Conservation (phyloP, 2,329 filamentous ascomycete genomes). For the Aspergillus proliferans region DNA sequence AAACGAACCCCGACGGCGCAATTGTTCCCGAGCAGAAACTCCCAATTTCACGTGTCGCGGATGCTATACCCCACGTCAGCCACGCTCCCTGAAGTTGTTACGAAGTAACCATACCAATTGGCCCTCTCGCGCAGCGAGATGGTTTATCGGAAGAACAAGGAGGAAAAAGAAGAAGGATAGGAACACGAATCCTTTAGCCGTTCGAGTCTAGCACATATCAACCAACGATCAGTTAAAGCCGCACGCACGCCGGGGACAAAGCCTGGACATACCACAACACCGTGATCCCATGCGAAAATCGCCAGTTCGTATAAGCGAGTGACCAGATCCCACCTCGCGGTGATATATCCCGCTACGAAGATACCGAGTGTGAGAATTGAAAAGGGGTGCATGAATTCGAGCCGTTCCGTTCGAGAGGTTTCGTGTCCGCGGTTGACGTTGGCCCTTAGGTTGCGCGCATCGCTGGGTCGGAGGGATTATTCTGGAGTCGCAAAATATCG, state of each 20-base stretch:
- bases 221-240: not conserved
- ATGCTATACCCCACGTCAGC: slow-evolving; percentile 52
- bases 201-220: slow-evolving; percentile 58
- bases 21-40: slow-evolving; percentile 90
- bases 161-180: slow-evolving; percentile 80
- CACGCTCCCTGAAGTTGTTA: not conserved
- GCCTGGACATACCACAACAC: slow-evolving; percentile 69
- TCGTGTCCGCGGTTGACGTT: slow-evolving; percentile 1
- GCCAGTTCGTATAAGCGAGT: slow-evolving; percentile 94
- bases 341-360: slow-evolving; percentile 99
- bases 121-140: slow-evolving; percentile 73
- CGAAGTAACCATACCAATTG: slow-evolving; percentile 58
- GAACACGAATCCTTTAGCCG: slow-evolving; percentile 75
- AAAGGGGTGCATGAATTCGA: slow-evolving; percentile 83
- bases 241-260: not conserved
- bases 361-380: slow-evolving; percentile 92
- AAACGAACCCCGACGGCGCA: slow-evolving; percentile 90
- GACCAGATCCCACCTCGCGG: slow-evolving; percentile 96
- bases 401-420: slow-evolving; percentile 16
- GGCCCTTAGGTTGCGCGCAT: slow-evolving; percentile 27
- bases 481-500: not conserved
- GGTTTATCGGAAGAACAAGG: slow-evolving; percentile 75
- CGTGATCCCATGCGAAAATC: slow-evolving; percentile 97
- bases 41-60: slow-evolving; percentile 70
- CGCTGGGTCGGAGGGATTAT: slow-evolving; percentile 10